Percentiles rank a stretch among this genome's conserved stretches.
Evolutionary conservation across 2,329 filamentous ascomycete genomes (phyloP).

Genomic region (Hypoxylon sp.): DNA sequence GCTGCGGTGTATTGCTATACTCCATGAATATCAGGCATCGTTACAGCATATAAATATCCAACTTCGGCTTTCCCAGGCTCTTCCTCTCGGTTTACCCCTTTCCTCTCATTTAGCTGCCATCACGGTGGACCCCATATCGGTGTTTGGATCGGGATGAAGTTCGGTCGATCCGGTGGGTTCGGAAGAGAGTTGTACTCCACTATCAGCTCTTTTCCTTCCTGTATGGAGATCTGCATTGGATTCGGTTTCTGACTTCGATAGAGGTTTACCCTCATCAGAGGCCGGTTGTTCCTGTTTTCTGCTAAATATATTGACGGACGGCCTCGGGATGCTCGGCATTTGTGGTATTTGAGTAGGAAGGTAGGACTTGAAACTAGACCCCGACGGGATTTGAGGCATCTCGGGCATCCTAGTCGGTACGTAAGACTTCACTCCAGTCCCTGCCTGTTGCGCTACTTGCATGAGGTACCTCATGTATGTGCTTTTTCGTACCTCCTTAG

Average conservation of each 20-base stretch:
- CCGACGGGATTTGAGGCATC: slow-evolving; percentile 54
- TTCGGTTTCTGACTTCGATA: slow-evolving; percentile 16
- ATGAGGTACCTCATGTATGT: slow-evolving; percentile 67
- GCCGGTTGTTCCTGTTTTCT: slow-evolving; percentile 39
- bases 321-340: slow-evolving; percentile 57
- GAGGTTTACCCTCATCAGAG: slow-evolving; percentile 4
- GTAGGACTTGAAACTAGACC: slow-evolving; percentile 55
- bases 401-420: slow-evolving; percentile 62
- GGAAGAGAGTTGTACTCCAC: slow-evolving; percentile 32
- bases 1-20: neutral
- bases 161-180: slow-evolving; percentile 27
- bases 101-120: slow-evolving; percentile 28
- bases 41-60: neutral
- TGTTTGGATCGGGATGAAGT: slow-evolving; percentile 28
- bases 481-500: slow-evolving; percentile 57
- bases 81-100: neutral
- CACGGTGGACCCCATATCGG: slow-evolving; percentile 15
- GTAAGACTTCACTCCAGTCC: slow-evolving; percentile 63
- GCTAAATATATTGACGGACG: slow-evolving; percentile 50
- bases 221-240: neutral
- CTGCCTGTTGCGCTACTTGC: slow-evolving; percentile 64
- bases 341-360: slow-evolving; percentile 53
- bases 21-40: too few relatives aligned
- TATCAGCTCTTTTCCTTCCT: slow-evolving; percentile 23
- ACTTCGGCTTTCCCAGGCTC: neutral